Evolutionary conservation across 2,329 filamentous ascomycete species (phyloP), one percentile per base, ranked within the genome.

Genomic region (Camptophora hylomeconis): DNA sequence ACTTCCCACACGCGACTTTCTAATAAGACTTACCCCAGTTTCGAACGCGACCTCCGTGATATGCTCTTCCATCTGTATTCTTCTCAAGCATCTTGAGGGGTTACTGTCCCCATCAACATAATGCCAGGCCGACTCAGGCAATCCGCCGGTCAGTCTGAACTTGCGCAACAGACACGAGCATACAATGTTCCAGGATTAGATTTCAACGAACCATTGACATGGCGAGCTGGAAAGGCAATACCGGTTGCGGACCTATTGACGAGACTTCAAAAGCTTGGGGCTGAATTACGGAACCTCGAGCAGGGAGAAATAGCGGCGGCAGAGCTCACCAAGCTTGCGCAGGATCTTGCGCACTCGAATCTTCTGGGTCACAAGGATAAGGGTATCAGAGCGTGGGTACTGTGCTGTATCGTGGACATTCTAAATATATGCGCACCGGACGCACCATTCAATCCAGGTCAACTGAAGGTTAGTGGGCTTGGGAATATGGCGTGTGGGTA

Each of bases 341-440:
- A 84, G 49, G 81, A 93, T 46, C 68, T 98, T 24, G 82, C 77
- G 5, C 75, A 76, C 39, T 74, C 77, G 37, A 83, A 89, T 47
- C 64, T 98, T 14, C 60, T 98, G 25, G 73, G 72, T 35, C 89
- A 98, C 58, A 92, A 92, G 60, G 89, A 98, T 54, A 80, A 77
- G 41, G 89, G 89, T 32, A 84, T 98, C 40, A 79, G 80, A 54
- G 87, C 89, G 15, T 93, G 80, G 62, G 72, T 81, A 17, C 76
- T 84, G 23, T 81, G 81, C 48, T 95, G 86, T 52, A 65, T 95
- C 37, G 84, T 94, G 31, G 89, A 98, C 52, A 80, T 98, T 43
- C 70, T 98, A 50, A 78, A 81, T 45, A 68, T 98, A 33, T 93
- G 83, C 57, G 89, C 89, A 16, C 89, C 89, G 1, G 78, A 95